Evolutionary conservation across 2,329 filamentous ascomycete genomes (phyloP), one percentile per base, ranked within the genome.

Genomic region (Drechslerella stenobrocha): DNA sequence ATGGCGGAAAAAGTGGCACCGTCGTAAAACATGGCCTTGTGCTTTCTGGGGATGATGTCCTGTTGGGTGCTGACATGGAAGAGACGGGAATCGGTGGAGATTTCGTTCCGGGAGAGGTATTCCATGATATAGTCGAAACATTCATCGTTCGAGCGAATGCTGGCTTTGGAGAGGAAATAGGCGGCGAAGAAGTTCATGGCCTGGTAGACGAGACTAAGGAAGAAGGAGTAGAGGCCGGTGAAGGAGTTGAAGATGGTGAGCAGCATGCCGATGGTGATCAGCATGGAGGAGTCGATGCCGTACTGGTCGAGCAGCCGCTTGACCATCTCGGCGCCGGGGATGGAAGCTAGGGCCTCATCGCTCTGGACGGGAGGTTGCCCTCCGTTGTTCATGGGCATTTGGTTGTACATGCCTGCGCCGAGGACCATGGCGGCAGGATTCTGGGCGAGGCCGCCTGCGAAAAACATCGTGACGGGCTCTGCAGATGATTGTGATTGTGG

Each of bases 301-400:
- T 73, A 69, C 50, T 66, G 70, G 23, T 72, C 60, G 50, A 73
- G 70, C 30, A 73, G 48, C 23, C 64, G 71, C 55, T 73, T 72
- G 20, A 73, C 69, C 42, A 73, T 57, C 56, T 73, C 71, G 11
- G 72, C 71, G 35, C 72, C 72, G 7, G 72, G 72, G 44, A 73
- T 72, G 50, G 80, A 79, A 11, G 79, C 79, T 67, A 88, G 86
- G 84, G 84, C 64, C 57, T 69, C 64, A 53, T 69, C 64, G 15
- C 35, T 58, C 85, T 70, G 82, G 84, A 55, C 85, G 88, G 76
- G 81, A 34, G 52, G 20, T 35, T 59, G 55, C 5, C 52, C 51
- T 3, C 37, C 37, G 8, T 24, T 52, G n/a, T 42, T 42, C 34
- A 51, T 35, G 24, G 63, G 55, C 0, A 53, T 50, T 55, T 67